These are phyloP conservation scores for Silene noctiflora DNA, from an alignment of 179 eudicot genomes.

Conservation along the genomic window DNA sequence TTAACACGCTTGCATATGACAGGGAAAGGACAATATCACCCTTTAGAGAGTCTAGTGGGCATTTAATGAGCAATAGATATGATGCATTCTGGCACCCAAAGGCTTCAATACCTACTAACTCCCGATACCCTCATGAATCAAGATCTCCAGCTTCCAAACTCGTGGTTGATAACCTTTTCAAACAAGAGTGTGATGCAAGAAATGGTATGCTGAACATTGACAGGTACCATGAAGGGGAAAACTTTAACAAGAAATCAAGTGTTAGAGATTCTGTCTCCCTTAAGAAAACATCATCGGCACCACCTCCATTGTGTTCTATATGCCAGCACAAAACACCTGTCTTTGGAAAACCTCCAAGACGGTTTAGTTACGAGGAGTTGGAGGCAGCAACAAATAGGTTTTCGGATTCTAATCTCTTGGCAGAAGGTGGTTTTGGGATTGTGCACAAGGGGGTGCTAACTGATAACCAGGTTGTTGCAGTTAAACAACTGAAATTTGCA, in stretches of 20 bases:
- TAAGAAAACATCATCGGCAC: slow-evolving; percentile 52
- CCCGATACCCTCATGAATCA: slow-evolving; percentile 21
- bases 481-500: slow-evolving; percentile 60
- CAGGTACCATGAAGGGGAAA: slow-evolving; percentile 24
- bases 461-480: slow-evolving; percentile 72
- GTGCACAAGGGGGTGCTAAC: slow-evolving; percentile 65
- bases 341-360: slow-evolving; percentile 74
- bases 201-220: no score
- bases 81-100: slow-evolving; percentile 40
- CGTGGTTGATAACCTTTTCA: slow-evolving; percentile 30
- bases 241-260: slow-evolving; percentile 29
- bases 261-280: slow-evolving; percentile 67
- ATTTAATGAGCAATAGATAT: slow-evolving; percentile 22
- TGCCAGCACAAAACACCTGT: slow-evolving; percentile 78
- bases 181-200: slow-evolving; percentile 30
- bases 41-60: no score
- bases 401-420: slow-evolving; percentile 62
- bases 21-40: slow-evolving; percentile 24
- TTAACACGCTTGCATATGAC: slow-evolving; percentile 19
- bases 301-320: slow-evolving; percentile 77
- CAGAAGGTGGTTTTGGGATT: slow-evolving; percentile 70
- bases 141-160: slow-evolving; percentile 23
- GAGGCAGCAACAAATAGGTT: slow-evolving; percentile 68
- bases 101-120: slow-evolving; percentile 27
- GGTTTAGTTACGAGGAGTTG: slow-evolving; percentile 57